Evolutionary conservation across 1,139 yeast genomes (phyloP), one percentile per base, ranked within the genome.

Genomic region (Hemisphaericaspora subhashii): DNA sequence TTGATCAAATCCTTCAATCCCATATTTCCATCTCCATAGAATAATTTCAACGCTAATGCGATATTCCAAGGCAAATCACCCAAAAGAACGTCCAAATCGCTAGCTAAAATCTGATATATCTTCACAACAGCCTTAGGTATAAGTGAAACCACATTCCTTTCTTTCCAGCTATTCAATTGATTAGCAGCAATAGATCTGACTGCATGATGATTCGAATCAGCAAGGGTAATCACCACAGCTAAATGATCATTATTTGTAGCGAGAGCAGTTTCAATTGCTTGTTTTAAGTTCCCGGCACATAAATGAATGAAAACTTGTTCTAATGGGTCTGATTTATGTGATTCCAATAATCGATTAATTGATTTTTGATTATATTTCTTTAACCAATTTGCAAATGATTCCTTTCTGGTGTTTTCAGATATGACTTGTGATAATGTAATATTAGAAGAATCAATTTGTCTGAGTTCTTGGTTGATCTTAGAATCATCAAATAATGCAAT

Each of bases 111-210:
- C 46, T 79, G 78, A 57, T 83, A 84, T 1, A 87, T 69, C 43
- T 79, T 78, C 5, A 79, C 55, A 20, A 86, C 60, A 5, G 74
- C 63, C 1, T 39, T 41, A 1, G 94, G 89, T 35, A 86, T 74
- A 8, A 62, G 59, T 5, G 60, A 55, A 2, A 68, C 33, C 0
- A 69, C 49, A 4, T 71, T 60, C n/a, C 63, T 62, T 2, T 60
- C 61, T 11, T 57, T 55, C 98, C 98, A 90, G 36, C 74, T 78
- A 3, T 66, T 62, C 16, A 90, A 60, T 57, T 89, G 96, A 26
- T 64, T 60, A 5, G 55, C 49, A 0, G 96, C 90, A 39, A 79
- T 65, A 1, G 54, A 53, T 40, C 74, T 68, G 1, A 85, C 81
- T 1, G 72, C 66, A 1, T 70, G 69, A 49, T 82, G 86, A 47